Conservation (phyloP, 2,329 filamentous ascomycete genomes). For the Hypoxylon sp. region DNA sequence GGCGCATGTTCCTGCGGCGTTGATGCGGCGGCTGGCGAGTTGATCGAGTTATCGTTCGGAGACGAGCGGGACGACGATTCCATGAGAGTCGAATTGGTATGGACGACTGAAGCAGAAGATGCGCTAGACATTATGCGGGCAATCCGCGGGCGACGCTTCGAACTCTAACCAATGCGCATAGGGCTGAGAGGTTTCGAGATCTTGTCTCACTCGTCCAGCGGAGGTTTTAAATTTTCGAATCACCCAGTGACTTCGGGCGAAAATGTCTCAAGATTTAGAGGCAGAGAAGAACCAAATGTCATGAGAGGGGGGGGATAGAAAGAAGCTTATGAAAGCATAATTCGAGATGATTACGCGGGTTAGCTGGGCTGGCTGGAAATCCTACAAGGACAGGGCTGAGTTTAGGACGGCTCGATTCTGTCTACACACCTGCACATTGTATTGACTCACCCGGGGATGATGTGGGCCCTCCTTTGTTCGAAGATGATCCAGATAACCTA, state of each 20-base stretch:
- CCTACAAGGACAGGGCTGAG: conserved; percentile 35
- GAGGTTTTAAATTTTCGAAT: not conserved
- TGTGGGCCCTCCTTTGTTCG: conserved; percentile 29
- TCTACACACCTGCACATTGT: conserved; percentile 1
- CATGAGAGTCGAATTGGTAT: conserved; percentile 34
- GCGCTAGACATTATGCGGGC: conserved; percentile 35
- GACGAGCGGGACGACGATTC: conserved; percentile 38
- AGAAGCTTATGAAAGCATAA: conserved; percentile 10
- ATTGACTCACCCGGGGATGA: conserved; percentile 36
- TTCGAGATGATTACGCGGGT: conserved; percentile 26
- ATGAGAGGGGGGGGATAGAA: not conserved
- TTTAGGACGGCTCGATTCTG: conserved; percentile 22
- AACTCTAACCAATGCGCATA: conserved; percentile 30
- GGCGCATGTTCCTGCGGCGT: conserved; percentile 40
- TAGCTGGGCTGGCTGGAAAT: conserved; percentile 28
- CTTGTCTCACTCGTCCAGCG: conserved; percentile 11
- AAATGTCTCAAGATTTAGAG: not conserved
- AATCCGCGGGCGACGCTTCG: conserved; percentile 29
- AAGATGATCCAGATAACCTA: conserved; percentile 8
- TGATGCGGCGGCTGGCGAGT: conserved; percentile 40
- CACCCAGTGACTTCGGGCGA: not conserved
- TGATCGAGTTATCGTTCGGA: conserved; percentile 41
- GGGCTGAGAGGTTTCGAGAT: conserved; percentile 23
- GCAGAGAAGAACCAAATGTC: not conserved
- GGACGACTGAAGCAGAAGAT: conserved; percentile 22